Evolutionary conservation across 768 basidiomycete species (phyloP), one percentile per base, ranked within the genome.

Genomic region (Russula ochroleuca): DNA sequence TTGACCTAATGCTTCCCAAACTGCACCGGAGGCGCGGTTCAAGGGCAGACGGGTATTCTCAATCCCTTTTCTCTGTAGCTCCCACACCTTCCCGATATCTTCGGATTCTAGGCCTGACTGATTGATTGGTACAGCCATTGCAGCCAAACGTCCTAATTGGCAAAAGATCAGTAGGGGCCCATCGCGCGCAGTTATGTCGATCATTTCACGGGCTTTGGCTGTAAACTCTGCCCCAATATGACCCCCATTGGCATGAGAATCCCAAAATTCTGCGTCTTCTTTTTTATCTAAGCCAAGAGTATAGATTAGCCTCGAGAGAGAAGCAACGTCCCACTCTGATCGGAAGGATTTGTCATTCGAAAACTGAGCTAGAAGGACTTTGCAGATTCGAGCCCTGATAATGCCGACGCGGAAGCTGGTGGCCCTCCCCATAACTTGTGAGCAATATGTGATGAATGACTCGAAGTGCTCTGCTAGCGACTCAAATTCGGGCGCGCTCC

Each of bases 81-180:
- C 21, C 41, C n/a, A 51, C 11, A 63, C 9, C 41, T 57, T 58
- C 56, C 14, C 19, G 17, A 57, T 28, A 35, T 63, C 62, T 15
- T 7, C 17, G 5, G 19, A 4, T 33, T 51, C 23, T 31, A 63
- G 19, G 31, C 49, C 56, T 1, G 56, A 63, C 19, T 49, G 56
- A 7, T 57, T 15, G 21, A 43, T 33, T 10, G 49, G 62, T 13
- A 57, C 17, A 8, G 56, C 62, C 15, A 41, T 45, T 4, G 33
- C 19, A 0, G 38, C 56, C 50, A 63, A 37, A 31, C 43, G 40
- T 35, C 49, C 56, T 3, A 63, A 50, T 21, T 51, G 37, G 41
- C 31, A 51, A 31, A 63, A 57, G 41, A 57, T 63, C 62, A 63
- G 49, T 13, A 63, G 49, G 7, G 56, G 47, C 19, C 62, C 62